A percentile compares a stretch with the other conserved stretches of the same genome.
These are phyloP conservation scores for Meyerozyma sp. DNA, from an alignment of 1,139 yeast species.

Conservation along the genomic window DNA sequence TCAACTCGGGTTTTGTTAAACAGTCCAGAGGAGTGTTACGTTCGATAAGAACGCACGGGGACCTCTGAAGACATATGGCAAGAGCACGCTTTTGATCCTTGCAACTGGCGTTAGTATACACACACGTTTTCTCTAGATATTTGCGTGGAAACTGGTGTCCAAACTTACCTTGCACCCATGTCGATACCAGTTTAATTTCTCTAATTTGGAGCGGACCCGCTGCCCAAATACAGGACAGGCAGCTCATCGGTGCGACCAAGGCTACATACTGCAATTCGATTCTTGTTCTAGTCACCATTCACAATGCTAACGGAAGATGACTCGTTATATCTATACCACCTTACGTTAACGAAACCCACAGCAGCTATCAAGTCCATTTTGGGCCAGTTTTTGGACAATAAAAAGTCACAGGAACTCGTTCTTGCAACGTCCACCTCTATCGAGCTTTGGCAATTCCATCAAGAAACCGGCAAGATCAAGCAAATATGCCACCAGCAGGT, in stretches of 20 bases:
- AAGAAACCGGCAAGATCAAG: constrained; percentile 50
- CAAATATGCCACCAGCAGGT: constrained; percentile 39
- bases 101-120: constrained; percentile 51
- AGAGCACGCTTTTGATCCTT: constrained; percentile 89
- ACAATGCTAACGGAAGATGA: constrained; percentile 17
- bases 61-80: constrained; percentile 90
- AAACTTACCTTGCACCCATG: constrained; percentile 14
- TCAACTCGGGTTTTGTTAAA: constrained; percentile 71
- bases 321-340: constrained; percentile 56
- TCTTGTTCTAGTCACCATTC: background rate
- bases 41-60: constrained; percentile 91
- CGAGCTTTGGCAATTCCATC: constrained; percentile 48
- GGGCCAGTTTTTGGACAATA: constrained; percentile 62
- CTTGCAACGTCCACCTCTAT: constrained; percentile 50
- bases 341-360: constrained; percentile 58
- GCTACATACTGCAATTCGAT: background rate
- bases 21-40: constrained; percentile 89
- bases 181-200: too few species aligned
- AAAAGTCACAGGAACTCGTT: constrained; percentile 60
- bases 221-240: background rate
- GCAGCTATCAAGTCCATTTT: constrained; percentile 49
- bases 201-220: background rate
- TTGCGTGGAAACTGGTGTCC: too few species aligned
- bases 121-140: background rate
- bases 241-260: background rate